Evolutionary conservation across 2,329 filamentous ascomycete genomes (phyloP).

Genomic region (Alternaria arbusti): DNA sequence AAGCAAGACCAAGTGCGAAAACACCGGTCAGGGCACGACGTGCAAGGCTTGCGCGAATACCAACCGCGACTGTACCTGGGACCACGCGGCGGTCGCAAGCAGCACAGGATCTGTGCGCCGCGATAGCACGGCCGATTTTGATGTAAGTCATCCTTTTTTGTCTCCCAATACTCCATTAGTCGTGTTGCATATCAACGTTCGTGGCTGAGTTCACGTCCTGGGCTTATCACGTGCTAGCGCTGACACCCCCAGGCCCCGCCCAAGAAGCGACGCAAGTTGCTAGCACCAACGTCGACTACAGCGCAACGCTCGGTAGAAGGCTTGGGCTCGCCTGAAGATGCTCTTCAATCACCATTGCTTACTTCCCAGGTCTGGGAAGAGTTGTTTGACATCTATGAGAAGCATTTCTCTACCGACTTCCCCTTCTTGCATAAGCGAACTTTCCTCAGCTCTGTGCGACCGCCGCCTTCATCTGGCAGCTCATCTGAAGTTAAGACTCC

Average conservation of each 20-base stretch:
- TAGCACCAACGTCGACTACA: constrained; percentile 37
- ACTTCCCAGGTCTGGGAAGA: constrained; percentile 72
- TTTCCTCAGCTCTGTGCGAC: constrained; percentile 54
- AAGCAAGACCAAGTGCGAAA: constrained; percentile 88
- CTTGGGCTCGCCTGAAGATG: constrained; percentile 58
- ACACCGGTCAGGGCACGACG: constrained; percentile 72
- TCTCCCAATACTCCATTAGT: not conserved
- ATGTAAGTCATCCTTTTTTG: constrained; percentile 23
- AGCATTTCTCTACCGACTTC: constrained; percentile 74
- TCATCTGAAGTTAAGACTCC: constrained; percentile 15
- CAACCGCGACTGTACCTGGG: constrained; percentile 76
- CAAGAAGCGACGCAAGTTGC: constrained; percentile 47
- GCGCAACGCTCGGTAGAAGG: constrained; percentile 51
- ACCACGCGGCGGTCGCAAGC: constrained; percentile 54
- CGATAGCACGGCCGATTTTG: constrained; percentile 36
- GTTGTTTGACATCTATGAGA: constrained; percentile 72
- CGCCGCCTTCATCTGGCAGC: constrained; percentile 41
- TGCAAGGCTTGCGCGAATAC: constrained; percentile 78
- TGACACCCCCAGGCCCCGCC: constrained; percentile 14
- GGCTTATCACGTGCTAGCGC: not conserved
- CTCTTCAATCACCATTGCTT: constrained; percentile 66
- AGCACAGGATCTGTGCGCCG: constrained; percentile 49
- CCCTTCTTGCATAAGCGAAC: constrained; percentile 73
- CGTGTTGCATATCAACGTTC: not conserved
- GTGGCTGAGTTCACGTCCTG: not conserved